A percentile compares a stretch with the other conserved stretches of the same genome.
phyloP scores from a whole-genome alignment of 345 rosid genomes.

The Physaria fendleri region DNA sequence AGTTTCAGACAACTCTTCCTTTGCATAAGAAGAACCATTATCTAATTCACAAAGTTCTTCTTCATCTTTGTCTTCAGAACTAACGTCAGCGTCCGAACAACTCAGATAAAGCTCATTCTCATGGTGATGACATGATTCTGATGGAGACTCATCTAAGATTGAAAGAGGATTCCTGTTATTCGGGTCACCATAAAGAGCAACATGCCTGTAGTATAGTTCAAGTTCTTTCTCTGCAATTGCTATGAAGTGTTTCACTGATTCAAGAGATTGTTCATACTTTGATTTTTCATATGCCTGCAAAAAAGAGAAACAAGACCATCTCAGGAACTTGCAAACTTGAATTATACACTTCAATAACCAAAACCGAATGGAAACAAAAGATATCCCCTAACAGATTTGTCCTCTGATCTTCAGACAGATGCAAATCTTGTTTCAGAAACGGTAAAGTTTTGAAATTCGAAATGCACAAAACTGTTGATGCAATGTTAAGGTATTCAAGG shows the following conservation, averaged over 20 bases:
- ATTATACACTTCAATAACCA: neutral
- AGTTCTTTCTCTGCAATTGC: constrained; percentile 72
- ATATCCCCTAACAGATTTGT: neutral
- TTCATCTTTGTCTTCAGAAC: constrained; percentile 29
- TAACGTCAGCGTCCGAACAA: constrained; percentile 30
- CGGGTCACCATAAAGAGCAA: constrained; percentile 69
- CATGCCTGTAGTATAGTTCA: constrained; percentile 71
- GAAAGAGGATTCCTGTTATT: constrained; percentile 47
- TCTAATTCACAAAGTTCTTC: constrained; percentile 1
- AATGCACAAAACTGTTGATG: too few species aligned
- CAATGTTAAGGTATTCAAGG: too few species aligned
- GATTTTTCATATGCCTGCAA: constrained; percentile 80
- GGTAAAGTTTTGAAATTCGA: neutral
- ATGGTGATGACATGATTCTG: constrained; percentile 22
- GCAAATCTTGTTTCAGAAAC: neutral
- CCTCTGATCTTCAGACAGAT: neutral
- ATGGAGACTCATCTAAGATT: constrained; percentile 41
- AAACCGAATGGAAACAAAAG: neutral
- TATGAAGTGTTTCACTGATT: constrained; percentile 70
- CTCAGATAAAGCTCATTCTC: constrained; percentile 4
- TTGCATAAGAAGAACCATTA: neutral
- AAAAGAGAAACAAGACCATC: constrained; percentile 7
- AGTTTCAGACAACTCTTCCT: constrained; percentile 5
- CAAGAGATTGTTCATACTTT: constrained; percentile 86
- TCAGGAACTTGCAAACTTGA: neutral